Evolutionary conservation across 257 asterid species (phyloP).

Genomic region (Solanum tacnaense): DNA sequence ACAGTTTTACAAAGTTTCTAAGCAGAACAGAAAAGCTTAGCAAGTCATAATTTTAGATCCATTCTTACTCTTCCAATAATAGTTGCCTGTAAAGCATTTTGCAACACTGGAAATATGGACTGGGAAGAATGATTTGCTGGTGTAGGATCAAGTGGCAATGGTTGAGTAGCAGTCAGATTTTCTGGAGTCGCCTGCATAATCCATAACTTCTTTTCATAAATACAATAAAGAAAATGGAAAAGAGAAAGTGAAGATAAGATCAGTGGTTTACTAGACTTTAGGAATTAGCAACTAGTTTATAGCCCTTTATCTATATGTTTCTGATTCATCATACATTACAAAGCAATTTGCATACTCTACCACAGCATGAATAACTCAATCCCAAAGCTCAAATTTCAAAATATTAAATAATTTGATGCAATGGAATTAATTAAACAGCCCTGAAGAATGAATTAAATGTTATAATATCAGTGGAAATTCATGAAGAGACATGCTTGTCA

Average conservation of each 20-base stretch:
- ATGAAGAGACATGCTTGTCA: neutral
- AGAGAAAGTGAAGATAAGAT: neutral
- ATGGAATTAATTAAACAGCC: neutral
- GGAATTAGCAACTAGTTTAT: neutral
- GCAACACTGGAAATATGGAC: conserved; percentile 49
- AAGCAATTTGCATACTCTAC: neutral
- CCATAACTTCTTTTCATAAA: neutral
- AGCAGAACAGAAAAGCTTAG: neutral
- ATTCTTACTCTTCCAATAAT: conserved; percentile 62
- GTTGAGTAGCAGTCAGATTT: conserved; percentile 23
- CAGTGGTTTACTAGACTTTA: neutral
- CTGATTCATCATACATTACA: neutral
- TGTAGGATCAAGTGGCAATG: conserved; percentile 37
- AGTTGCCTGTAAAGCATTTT: conserved; percentile 53
- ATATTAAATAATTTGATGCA: neutral
- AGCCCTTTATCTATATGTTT: neutral
- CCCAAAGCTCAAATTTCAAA: neutral
- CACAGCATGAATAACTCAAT: neutral
- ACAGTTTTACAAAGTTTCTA: neutral
- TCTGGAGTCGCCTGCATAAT: conserved; percentile 53
- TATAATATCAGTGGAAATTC: neutral
- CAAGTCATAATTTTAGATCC: neutral
- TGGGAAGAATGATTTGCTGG: conserved; percentile 33
- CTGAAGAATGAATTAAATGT: neutral
- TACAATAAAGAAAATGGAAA: neutral